Base-by-base conservation (phyloP, 2,329 filamentous ascomycete genomes). In the Madurella mycetomatis region DNA sequence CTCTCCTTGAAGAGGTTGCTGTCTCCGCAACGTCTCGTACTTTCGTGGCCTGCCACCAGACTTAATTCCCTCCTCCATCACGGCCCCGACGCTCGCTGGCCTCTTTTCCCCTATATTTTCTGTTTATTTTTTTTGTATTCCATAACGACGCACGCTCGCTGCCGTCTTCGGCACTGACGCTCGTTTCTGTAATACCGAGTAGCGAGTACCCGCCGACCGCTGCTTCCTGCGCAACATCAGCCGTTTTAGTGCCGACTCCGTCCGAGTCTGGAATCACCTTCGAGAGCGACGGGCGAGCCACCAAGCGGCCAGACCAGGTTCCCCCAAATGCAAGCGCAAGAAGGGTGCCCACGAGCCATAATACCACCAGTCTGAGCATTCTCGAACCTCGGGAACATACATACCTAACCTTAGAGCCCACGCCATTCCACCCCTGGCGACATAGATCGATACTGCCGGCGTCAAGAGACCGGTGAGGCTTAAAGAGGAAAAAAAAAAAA, bases 81-180 rank as follows among this genome's bases (percentile, higher is more conserved):
- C 42, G 41, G 41, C 41, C 51, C 47, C 47, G 32, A 58, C 57
- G 32, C 51, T 60, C 59, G 59, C 54, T 61, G 59, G 41, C 17
- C 43, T 37, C 15, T 44, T 44, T 53, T 49, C 42, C 41, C 11
- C 9, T 37, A 4, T 25, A 37, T 37, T 37, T 15, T 37, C 11
- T 15, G 51, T 47, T 49, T 7, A 9, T 41, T 47, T 44, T 44
- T 15, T 54, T 19, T 2, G 12, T 13, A 34, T 32, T 34, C 15
- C 11, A 25, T 32, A 42, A 39, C 46, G 42, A 49, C 45, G 17
- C 39, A 34, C 58, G 13, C 32, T 54, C 59, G 45, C 50, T 54
- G 46, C 34, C 56, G 17, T 49, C 45, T 19, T 51, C 54, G 50
- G 48, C 53, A 55, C 53, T 58, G 54, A 54, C 60, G 49, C 55